Evolutionary conservation across 225 moss, liverwort and hornwort species (phyloP), one percentile per base, ranked within the genome.

Genomic region (Rhytidiadelphus loreus): DNA sequence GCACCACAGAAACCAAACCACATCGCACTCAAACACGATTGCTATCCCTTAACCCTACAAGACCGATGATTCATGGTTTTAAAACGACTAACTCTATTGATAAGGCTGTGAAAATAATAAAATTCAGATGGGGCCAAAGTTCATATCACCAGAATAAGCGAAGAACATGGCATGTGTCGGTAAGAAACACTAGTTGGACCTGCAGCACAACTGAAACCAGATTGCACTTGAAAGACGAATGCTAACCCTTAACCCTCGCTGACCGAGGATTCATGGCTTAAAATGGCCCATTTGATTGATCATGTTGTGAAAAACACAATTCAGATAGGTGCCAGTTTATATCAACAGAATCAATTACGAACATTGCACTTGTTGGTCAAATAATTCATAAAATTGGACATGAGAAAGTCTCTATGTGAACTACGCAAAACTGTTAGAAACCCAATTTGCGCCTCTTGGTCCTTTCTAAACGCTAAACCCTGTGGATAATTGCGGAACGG

Each of bases 401-500:
- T 14, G 22, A 84, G 44, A 28, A 35, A 59, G 46, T 46, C 72
- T 44, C 48, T 28, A 37, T 13, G 59, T 46, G 85, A 61, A 46
- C n/a, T 48, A 18, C 35, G 37, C 59, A 70, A 85, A 59, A 61
- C 50, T 46, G 75, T 44, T 18, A 14, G 33, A 75, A 46, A 75
- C 48, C 14, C 61, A 85, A 74, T 61, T 85, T n/a, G 37, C 78
- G 13, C 20, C 39, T 78, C 28, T 52, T 39, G 21, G 20, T 28
- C 39, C 21, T 22, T 41, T 41, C 16, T 37, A 89, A 90, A 90
- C 88, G 86, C 82, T 85, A 81, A 88, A 90, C 83, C 86, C 72
- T 78, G 35, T 15, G 44, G 37, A 66, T 16, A 83, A 76, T 58
- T 93, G 94, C 44, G 92, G 69, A 83, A 94, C 88, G 62, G 93